Evolutionary conservation across 139 green algal species (phyloP).

Genomic region (Picocystis salinarum): DNA sequence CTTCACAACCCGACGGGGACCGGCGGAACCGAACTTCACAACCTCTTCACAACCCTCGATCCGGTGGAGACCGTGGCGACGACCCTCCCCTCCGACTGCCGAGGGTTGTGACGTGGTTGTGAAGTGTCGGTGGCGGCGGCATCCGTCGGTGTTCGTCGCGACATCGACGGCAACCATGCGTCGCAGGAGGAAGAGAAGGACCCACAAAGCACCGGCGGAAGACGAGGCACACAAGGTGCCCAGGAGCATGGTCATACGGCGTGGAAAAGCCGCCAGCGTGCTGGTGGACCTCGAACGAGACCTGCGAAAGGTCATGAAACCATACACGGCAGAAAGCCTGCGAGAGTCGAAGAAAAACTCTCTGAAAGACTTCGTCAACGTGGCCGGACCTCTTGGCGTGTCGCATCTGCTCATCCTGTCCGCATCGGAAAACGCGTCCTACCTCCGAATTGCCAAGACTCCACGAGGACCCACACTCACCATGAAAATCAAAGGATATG

Average conservation of each 20-base stretch:
- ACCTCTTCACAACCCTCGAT: no score
- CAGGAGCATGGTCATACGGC: not conserved
- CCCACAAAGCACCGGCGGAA: not conserved
- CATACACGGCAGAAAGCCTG: slow-evolving; percentile 72
- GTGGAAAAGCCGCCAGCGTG: slow-evolving; percentile 8
- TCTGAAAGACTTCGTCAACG: slow-evolving; percentile 89
- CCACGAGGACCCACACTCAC: slow-evolving; percentile 83
- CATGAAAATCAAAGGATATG: slow-evolving; percentile 60
- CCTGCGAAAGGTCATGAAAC: slow-evolving; percentile 73
- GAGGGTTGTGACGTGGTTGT: no score
- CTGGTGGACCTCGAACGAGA: slow-evolving; percentile 68
- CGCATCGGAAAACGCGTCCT: slow-evolving; percentile 54
- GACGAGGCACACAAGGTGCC: not conserved
- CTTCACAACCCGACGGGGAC: no score
- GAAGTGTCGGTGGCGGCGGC: no score
- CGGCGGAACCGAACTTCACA: no score
- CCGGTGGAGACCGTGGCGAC: no score
- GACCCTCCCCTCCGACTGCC: no score
- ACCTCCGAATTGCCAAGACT: slow-evolving; percentile 70
- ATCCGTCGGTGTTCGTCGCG: no score
- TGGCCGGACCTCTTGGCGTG: slow-evolving; percentile 83
- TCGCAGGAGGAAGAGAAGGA: slow-evolving; percentile 6
- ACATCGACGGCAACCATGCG: no score
- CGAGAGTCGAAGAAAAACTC: slow-evolving; percentile 60
- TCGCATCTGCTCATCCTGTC: slow-evolving; percentile 87